Evolutionary conservation across 768 basidiomycete genomes (phyloP).

Genomic region (Hericium coralloides): DNA sequence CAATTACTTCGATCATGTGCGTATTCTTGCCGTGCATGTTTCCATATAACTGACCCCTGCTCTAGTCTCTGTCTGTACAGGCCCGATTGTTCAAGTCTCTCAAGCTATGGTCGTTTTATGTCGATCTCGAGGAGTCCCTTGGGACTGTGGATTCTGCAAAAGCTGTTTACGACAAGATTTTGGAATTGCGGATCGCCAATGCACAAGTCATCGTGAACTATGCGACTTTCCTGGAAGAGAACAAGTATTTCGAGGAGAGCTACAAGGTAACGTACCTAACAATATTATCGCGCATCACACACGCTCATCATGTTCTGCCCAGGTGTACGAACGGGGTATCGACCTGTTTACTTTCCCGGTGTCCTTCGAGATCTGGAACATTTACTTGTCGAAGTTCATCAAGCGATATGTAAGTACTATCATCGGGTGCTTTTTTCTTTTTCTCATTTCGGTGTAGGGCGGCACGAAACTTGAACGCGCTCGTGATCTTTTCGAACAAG

Average conservation of each 20-base stretch:
- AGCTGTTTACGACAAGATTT: conserved; percentile 89
- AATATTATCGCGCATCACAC: not conserved
- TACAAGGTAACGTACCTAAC: conserved; percentile 84
- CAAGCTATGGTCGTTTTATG: conserved; percentile 98
- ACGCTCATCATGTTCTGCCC: not conserved
- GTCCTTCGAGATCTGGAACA: conserved; percentile 99
- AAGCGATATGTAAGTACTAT: conserved; percentile 76
- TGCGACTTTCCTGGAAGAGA: conserved; percentile 93
- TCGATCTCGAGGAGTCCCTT: conserved; percentile 95
- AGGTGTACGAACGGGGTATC: conserved; percentile 95
- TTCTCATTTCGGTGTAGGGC: conserved; percentile 39
- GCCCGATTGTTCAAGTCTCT: conserved; percentile 91
- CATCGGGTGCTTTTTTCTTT: not conserved
- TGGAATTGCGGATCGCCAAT: conserved; percentile 95
- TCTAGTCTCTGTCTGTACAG: conserved; percentile 76
- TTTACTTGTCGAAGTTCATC: conserved; percentile 93
- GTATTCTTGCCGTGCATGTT: conserved; percentile 17
- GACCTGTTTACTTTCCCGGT: conserved; percentile 97
- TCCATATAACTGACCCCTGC: not conserved
- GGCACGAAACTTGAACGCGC: conserved; percentile 91
- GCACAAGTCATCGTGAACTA: conserved; percentile 98
- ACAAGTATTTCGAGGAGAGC: conserved; percentile 96
- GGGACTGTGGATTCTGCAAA: conserved; percentile 90
- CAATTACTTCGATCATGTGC: conserved; percentile 92
- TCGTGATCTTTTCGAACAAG: conserved; percentile 97